These are phyloP conservation scores for Theileria sp. DNA, from an alignment of 169 alveolate species.

Conservation along the genomic window DNA sequence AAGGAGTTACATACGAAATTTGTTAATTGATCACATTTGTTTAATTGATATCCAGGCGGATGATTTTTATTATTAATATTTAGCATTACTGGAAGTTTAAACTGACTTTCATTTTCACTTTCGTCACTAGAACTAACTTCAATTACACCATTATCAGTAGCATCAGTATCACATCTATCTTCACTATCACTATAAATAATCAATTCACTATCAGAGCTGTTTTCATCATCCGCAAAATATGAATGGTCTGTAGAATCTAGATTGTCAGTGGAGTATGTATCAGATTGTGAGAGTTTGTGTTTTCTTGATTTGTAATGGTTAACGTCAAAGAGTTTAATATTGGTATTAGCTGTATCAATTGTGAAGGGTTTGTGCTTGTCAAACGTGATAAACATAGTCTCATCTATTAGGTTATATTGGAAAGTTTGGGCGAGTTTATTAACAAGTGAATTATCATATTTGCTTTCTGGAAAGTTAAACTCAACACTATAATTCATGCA, in stretches of 20 bases:
- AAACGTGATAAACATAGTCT: not conserved
- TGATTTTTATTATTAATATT: too few species aligned
- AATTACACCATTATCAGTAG: not conserved
- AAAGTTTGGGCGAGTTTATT: not conserved
- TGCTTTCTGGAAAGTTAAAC: not conserved
- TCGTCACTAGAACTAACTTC: not conserved
- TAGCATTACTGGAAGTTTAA: not conserved
- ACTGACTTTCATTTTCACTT: not conserved
- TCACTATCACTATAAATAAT: not conserved
- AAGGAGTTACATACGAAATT: not conserved
- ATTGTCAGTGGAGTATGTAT: not conserved
- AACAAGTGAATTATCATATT: not conserved
- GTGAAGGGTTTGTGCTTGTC: not conserved
- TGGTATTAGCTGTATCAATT: not conserved
- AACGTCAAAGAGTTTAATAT: not conserved
- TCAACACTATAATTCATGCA: not conserved
- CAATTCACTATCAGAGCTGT: not conserved
- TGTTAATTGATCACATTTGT: not conserved
- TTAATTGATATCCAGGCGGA: not conserved
- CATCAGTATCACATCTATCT: not conserved
- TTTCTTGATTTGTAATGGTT: not conserved
- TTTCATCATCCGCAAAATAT: not conserved
- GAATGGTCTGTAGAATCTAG: not conserved
- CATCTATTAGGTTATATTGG: not conserved
- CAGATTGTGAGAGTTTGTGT: not conserved